Evolutionary conservation across 345 rosid species (phyloP).

Genomic region (Melaleuca alternifolia): DNA sequence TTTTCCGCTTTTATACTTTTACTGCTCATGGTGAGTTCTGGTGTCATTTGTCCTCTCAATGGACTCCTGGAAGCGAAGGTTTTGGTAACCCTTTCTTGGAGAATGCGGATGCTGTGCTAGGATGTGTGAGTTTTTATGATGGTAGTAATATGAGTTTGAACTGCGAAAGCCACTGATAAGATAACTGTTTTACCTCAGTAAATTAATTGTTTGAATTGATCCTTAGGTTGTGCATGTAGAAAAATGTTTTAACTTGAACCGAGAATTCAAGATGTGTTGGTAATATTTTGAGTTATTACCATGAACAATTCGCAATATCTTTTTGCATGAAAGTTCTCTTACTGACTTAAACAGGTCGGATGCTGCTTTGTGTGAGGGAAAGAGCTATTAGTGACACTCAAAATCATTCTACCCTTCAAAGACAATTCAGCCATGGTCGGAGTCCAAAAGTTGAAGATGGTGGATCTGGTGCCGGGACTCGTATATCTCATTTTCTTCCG

Average conservation of each 20-base stretch:
- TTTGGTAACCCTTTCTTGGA: not conserved
- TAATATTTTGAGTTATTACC: not conserved
- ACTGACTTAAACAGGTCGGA: constrained; percentile 33
- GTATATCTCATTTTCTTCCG: constrained; percentile 63
- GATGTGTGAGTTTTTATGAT: not conserved
- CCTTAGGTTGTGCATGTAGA: not conserved
- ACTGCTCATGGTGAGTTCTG: not conserved
- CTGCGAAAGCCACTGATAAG: not conserved
- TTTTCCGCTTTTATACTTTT: not conserved
- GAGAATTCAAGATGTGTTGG: not conserved
- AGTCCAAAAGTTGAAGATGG: constrained; percentile 48
- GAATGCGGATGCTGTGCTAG: not conserved
- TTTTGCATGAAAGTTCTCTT: not conserved
- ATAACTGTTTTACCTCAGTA: not conserved
- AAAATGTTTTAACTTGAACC: not conserved
- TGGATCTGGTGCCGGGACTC: constrained; percentile 44
- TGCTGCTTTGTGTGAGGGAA: constrained; percentile 71
- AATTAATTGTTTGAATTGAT: not conserved
- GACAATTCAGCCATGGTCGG: constrained; percentile 63
- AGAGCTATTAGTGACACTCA: constrained; percentile 44
- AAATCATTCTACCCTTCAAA: constrained; percentile 52
- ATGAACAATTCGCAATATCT: not conserved
- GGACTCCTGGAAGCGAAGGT: not conserved
- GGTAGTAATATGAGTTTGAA: not conserved
- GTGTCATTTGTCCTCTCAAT: not conserved